These are phyloP conservation scores for Tetraselmis chui DNA, from an alignment of 139 green algal genomes.

Conservation along the genomic window DNA sequence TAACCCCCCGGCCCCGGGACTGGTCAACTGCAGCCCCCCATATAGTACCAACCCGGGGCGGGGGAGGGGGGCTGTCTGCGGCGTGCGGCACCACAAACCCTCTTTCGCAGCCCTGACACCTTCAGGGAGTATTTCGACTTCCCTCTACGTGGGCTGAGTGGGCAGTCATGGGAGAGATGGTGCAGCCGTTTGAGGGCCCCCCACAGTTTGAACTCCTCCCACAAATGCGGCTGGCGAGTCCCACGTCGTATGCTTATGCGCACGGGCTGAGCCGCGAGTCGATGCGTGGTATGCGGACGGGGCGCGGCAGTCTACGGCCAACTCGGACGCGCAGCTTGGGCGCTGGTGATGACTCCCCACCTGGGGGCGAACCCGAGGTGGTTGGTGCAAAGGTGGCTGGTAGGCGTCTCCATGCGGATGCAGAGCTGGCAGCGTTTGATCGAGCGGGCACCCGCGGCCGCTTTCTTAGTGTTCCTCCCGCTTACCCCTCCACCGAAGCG, in stretches of 20 bases:
- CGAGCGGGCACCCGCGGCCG: background rate
- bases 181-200: background rate
- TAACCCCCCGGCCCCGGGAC: too few species aligned
- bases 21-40: too few species aligned
- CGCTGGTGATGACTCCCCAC: too few species aligned
- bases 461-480: background rate
- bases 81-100: too few species aligned
- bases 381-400: background rate
- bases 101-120: too few species aligned
- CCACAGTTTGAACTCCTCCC: background rate
- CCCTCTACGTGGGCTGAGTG: too few species aligned
- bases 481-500: background rate
- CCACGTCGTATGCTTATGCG: background rate
- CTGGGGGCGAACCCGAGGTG: background rate
- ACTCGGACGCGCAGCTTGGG: background rate
- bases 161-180: background rate
- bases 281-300: background rate
- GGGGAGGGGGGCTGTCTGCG: too few species aligned
- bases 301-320: background rate
- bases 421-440: background rate
- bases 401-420: background rate
- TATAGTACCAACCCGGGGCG: too few species aligned
- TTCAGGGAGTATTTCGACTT: too few species aligned
- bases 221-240: background rate
- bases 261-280: background rate